These are phyloP conservation scores for Psilocybe subaeruginosa DNA, from an alignment of 768 basidiomycete genomes.

Conservation along the genomic window DNA sequence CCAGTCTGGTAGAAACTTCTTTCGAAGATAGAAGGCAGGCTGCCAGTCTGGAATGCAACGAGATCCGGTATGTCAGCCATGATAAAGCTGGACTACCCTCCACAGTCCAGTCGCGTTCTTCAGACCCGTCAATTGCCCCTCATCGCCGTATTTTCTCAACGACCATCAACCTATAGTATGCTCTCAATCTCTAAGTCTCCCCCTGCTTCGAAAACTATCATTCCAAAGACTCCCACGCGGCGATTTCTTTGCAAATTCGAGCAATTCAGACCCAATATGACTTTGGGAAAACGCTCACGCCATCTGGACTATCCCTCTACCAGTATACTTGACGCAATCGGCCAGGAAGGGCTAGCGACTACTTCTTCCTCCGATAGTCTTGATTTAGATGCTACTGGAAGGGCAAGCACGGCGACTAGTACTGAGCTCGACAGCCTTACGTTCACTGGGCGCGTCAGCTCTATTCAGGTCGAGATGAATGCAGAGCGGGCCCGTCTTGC, in stretches of 20 bases:
- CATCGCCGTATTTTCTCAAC: neutral
- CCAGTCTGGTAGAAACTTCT: too few species aligned
- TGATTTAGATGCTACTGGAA: neutral
- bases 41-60: neutral
- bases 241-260: slow-evolving; percentile 46
- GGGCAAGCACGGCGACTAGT: too few species aligned
- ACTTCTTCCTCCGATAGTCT: neutral
- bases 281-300: slow-evolving; percentile 28
- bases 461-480: neutral
- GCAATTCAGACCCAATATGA: slow-evolving; percentile 25
- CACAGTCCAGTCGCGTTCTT: neutral
- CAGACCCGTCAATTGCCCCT: neutral
- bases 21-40: neutral
- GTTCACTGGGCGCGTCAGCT: neutral
- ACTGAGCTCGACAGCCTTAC: too few species aligned
- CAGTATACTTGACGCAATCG: neutral
- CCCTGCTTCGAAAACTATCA: neutral
- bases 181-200: neutral
- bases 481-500: slow-evolving; percentile 44
- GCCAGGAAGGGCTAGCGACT: neutral
- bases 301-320: slow-evolving; percentile 16
- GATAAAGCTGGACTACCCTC: neutral
- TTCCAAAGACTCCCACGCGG: slow-evolving; percentile 37
- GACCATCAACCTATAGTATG: neutral
- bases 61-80: neutral